phyloP scores from a whole-genome alignment of 2,329 filamentous ascomycete species.

The Xylaria sp. region DNA sequence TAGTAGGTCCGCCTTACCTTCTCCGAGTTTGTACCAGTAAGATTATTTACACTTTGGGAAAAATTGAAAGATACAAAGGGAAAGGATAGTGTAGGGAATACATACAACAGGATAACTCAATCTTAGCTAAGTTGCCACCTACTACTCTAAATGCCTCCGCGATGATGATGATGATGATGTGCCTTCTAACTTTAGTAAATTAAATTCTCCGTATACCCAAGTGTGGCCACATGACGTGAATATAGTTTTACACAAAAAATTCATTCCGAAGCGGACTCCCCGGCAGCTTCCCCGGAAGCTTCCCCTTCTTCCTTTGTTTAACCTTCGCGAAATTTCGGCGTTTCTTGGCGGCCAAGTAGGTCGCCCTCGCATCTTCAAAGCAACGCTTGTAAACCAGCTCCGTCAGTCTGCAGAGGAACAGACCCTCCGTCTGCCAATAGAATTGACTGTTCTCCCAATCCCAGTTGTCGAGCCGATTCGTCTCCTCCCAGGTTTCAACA shows the following conservation, averaged over 20 bases:
- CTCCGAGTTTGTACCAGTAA: too few species aligned
- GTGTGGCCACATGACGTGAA: neutral
- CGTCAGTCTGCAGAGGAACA: constrained; percentile 13
- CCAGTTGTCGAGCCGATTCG: neutral
- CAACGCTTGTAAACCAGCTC: neutral
- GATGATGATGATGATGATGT: neutral
- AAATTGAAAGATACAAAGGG: too few species aligned
- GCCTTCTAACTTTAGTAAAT: neutral
- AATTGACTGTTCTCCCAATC: neutral
- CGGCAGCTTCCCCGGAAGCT: too few species aligned
- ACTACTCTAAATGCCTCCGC: neutral
- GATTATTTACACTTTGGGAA: too few species aligned
- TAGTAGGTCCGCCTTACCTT: too few species aligned
- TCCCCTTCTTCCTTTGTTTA: neutral
- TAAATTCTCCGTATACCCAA: neutral
- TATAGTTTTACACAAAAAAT: neutral
- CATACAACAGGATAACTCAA: too few species aligned
- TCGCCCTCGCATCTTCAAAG: neutral
- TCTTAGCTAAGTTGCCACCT: neutral
- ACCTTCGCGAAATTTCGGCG: neutral
- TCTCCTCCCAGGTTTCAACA: neutral
- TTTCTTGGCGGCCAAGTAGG: neutral
- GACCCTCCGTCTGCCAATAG: constrained; percentile 24
- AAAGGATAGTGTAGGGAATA: too few species aligned
- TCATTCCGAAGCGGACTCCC: constrained; percentile 1